phyloP scores from a whole-genome alignment of 164 flowering plant species.

The Berberis vulgaris region DNA sequence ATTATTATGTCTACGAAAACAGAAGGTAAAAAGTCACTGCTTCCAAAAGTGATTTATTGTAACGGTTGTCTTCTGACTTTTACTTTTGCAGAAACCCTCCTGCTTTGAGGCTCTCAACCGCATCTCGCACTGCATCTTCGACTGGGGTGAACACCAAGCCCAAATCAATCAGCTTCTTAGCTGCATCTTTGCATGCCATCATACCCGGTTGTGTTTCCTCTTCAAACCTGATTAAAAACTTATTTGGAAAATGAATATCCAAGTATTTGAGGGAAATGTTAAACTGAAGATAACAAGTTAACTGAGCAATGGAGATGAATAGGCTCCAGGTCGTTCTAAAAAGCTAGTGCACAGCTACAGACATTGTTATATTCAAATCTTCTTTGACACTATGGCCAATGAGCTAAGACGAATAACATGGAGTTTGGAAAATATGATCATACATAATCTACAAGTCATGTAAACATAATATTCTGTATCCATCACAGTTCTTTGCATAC shows the following conservation, averaged over 20 bases:
- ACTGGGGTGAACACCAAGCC: slow-evolving; percentile 61
- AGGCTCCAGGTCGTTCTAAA: neutral
- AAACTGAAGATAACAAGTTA: neutral
- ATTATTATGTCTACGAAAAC: too few species aligned
- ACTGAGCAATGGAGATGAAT: neutral
- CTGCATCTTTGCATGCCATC: slow-evolving; percentile 25
- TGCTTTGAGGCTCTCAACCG: slow-evolving; percentile 65
- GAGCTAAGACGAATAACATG: neutral
- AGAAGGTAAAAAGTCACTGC: neutral
- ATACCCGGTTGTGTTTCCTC: slow-evolving; percentile 82
- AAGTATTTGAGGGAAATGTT: neutral
- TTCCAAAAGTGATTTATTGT: neutral
- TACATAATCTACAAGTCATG: too few species aligned
- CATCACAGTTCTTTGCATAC: too few species aligned
- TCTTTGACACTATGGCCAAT: neutral
- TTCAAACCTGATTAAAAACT: slow-evolving; percentile 36
- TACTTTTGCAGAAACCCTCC: slow-evolving; percentile 46
- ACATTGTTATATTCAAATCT: neutral
- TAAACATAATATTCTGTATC: too few species aligned
- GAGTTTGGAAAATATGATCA: too few species aligned
- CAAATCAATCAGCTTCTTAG: slow-evolving; percentile 33
- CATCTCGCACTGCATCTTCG: slow-evolving; percentile 62
- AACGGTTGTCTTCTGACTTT: neutral
- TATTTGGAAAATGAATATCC: neutral
- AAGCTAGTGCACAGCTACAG: neutral